A percentile compares a stretch with the other conserved stretches of the same genome.
Evolutionary conservation across 495 filamentous ascomycete species (phyloP).

Genomic region (Rhypophila decipiens): DNA sequence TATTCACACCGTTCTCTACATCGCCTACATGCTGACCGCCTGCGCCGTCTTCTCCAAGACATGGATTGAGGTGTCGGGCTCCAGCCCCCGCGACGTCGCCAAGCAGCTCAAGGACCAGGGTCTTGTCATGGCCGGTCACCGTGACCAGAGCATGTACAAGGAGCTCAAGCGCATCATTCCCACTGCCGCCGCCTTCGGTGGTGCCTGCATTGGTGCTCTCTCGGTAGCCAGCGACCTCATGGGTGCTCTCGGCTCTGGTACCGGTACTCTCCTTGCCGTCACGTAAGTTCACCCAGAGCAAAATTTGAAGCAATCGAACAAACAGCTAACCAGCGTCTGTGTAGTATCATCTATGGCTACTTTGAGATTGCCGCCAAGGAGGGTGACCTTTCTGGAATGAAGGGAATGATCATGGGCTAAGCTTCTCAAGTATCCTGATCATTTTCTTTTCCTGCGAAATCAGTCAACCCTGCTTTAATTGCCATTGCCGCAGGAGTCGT

Average conservation of each 20-base stretch:
- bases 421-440: no score
- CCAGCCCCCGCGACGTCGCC: conserved; percentile 92
- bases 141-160: conserved; percentile 99
- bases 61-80: conserved; percentile 99
- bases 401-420: conserved; percentile 75
- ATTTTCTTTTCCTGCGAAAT: no score
- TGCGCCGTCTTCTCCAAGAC: conserved; percentile 99
- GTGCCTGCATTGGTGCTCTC: conserved; percentile 96
- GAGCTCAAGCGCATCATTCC: conserved; percentile 99
- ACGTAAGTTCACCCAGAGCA: conserved; percentile 66
- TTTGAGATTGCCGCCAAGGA: conserved; percentile 99
- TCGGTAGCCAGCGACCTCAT: conserved; percentile 93
- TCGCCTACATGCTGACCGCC: conserved; percentile 92
- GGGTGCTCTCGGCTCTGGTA: conserved; percentile 93
- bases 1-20: conserved; percentile 93
- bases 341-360: conserved; percentile 95
- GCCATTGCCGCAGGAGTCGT: no score
- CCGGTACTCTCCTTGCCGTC: conserved; percentile 95
- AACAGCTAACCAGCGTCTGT: conserved; percentile 22
- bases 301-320: not conserved
- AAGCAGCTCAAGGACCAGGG: conserved; percentile 99
- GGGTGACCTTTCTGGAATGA: conserved; percentile 86
- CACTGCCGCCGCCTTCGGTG: conserved; percentile 95
- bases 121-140: conserved; percentile 97
- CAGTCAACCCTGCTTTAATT: not conserved